Conservation (phyloP, 345 rosid species). For the Eucalyptus microcorys region DNA sequence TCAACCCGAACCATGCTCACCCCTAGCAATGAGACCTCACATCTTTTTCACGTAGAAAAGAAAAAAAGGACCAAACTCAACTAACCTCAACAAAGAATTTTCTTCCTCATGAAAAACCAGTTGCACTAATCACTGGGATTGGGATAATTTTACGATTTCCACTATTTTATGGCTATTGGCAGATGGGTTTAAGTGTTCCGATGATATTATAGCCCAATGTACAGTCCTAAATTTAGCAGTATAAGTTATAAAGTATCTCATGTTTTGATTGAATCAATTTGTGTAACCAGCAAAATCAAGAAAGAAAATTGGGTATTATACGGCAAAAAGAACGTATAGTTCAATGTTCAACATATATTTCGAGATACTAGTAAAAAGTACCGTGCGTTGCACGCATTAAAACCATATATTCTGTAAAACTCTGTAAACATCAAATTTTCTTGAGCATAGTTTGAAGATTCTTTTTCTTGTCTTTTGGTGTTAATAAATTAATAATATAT, state of each 20-base stretch:
- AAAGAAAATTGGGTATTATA: neutral
- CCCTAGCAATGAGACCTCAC: neutral
- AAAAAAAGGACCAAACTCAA: neutral
- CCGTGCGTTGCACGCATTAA: no score
- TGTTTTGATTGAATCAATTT: neutral
- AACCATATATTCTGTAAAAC: neutral
- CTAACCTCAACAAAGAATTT: neutral
- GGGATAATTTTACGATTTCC: neutral
- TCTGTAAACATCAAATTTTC: neutral
- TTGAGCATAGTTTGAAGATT: neutral
- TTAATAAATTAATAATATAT: no score
- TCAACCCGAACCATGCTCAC: no score
- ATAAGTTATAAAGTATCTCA: neutral
- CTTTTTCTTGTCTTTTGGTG: no score
- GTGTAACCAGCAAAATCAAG: neutral
- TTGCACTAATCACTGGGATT: neutral
- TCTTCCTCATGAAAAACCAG: neutral
- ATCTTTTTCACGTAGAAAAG: neutral
- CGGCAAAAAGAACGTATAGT: neutral
- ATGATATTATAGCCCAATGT: neutral
- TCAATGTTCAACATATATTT: neutral
- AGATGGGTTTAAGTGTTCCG: neutral
- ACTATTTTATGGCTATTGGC: neutral
- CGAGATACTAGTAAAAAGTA: no score
- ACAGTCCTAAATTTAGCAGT: neutral